Evolutionary conservation across 2,329 filamentous ascomycete species (phyloP), one percentile per base, ranked within the genome.

Genomic region (Alternaria sp.): DNA sequence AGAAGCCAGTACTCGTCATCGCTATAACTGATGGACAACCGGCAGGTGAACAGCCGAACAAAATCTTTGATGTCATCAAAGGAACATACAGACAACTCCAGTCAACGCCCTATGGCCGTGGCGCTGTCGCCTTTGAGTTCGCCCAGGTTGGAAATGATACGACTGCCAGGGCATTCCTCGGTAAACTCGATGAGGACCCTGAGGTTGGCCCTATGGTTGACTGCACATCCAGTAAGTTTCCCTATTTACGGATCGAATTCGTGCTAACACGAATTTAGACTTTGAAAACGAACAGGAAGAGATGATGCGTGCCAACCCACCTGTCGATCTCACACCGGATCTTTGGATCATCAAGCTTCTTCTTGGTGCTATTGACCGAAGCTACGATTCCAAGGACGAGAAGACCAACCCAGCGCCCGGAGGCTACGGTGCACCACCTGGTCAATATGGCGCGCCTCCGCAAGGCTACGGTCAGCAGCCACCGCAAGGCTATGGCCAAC

Each of bases 121-220:
- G 85, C 50, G 86, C 86, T n/a, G 77, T 90, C 60, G 84, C 86
- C 0, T 90, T 90, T 80, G 87, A 90, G 71, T 90, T 90, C 71
- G 88, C 88, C 0, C 89, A 91, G 69, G 89, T 91, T 50, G 89
- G 89, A 63, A 90, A 89, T 67, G 89, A 91, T 69, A 81, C 85
- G 72, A 85, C 85, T 65, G 89, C 89, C 2, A 85, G 86, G 56
- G 85, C 89, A 62, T 91, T 90, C 81, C 80, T 91, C 49, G 78
- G 81, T 50, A 86, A 86, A 69, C 82, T 91, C n/a, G 89, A 91
- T 68, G 84, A 86, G 63, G 87, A 90, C 60, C 86, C 87, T 12
- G 76, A 77, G 22, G 85, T 91, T 69, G 89, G 89, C 49, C 76
- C 81, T 16, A 78, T 90, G 74, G 85, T 90, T 59, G 88, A 90